Evolutionary conservation across 805 yeast genomes (phyloP).

Genomic region (Isabelozyma heimii): DNA sequence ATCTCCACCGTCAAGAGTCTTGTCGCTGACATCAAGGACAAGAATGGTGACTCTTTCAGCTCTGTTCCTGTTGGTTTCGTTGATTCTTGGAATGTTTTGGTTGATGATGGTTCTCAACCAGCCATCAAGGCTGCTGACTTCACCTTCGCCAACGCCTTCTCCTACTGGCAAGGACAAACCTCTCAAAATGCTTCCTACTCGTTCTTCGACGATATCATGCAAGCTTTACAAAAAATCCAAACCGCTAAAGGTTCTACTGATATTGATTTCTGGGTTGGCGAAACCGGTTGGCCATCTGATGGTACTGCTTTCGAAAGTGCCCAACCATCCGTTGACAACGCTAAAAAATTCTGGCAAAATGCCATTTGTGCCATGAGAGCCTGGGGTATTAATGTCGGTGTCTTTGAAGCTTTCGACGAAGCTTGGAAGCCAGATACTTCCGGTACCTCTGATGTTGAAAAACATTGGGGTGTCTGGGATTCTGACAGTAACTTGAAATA

Average conservation of each 20-base stretch:
- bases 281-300: slow-evolving; percentile 94
- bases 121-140: slow-evolving; percentile 82
- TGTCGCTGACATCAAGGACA: slow-evolving; percentile 63
- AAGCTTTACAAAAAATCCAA: slow-evolving; percentile 88
- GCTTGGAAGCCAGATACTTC: slow-evolving; percentile 93
- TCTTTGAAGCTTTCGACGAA: slow-evolving; percentile 94
- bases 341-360: slow-evolving; percentile 78
- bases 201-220: slow-evolving; percentile 96
- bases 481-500: slow-evolving; percentile 41
- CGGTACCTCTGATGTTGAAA: slow-evolving; percentile 83
- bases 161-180: slow-evolving; percentile 98
- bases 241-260: slow-evolving; percentile 82
- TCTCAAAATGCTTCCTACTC: slow-evolving; percentile 81
- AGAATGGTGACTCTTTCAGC: slow-evolving; percentile 74
- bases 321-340: slow-evolving; percentile 69
- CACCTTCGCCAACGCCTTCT: slow-evolving; percentile 91
- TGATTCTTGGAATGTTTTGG: slow-evolving; percentile 92
- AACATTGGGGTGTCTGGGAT: slow-evolving; percentile 92
- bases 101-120: slow-evolving; percentile 68
- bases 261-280: slow-evolving; percentile 92
- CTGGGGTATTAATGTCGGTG: slow-evolving; percentile 92
- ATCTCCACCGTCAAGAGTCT: slow-evolving; percentile 63
- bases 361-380: slow-evolving; percentile 92
- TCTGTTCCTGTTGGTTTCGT: slow-evolving; percentile 84
- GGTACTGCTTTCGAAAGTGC: slow-evolving; percentile 73